Evolutionary conservation across 2,329 filamentous ascomycete species (phyloP), one percentile per base, ranked within the genome.

Genomic region (Aspergillus udagawae): DNA sequence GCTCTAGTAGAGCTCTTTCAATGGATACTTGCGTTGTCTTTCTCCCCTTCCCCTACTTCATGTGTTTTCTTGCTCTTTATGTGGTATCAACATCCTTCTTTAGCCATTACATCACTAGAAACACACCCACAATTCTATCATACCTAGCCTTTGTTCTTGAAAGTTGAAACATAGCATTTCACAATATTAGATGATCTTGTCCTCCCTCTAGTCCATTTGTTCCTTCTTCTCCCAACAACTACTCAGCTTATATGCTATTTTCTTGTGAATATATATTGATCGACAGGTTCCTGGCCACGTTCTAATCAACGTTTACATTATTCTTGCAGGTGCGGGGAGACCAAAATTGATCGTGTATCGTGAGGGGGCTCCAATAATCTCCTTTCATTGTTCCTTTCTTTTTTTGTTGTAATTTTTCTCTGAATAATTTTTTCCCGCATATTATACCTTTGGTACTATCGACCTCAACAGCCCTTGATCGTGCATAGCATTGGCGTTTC

Each of bases 251-350:
- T 28, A 12, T 23, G 10, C 48, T 27, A 8, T n/a, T 42, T 27
- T 29, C 45, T 45, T 29, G n/a, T 41, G 17, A 35, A 17, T 28
- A 49, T 49, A 54, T 54, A 21, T 29, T 44, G 48, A 56, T 53
- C 42, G 32, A 52, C 17, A 21, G 41, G 17, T 32, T 29, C 28
- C 21, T 52, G 45, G 6, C 45, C 41, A 25, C 20, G 10, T 52
- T 25, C 17, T 32, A 29, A 20, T 41, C 12, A 48, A 47, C 41
- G 28, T 28, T 42, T 21, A 4, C 45, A n/a, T 51, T 10, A 41
- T 41, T 44, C 38, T 55, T 47, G 53, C 53, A 47, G 41, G 49
- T 52, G 54, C 54, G 49, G 54, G 54, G 54, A 56, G 54, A 48
- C 35, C 41, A 52, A 20, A 44, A 47, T 41, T 54, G 52, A 41